Evolutionary conservation across 1,139 yeast genomes (phyloP), one percentile per base, ranked within the genome.

Genomic region (Scheffersomyces lignicola): DNA sequence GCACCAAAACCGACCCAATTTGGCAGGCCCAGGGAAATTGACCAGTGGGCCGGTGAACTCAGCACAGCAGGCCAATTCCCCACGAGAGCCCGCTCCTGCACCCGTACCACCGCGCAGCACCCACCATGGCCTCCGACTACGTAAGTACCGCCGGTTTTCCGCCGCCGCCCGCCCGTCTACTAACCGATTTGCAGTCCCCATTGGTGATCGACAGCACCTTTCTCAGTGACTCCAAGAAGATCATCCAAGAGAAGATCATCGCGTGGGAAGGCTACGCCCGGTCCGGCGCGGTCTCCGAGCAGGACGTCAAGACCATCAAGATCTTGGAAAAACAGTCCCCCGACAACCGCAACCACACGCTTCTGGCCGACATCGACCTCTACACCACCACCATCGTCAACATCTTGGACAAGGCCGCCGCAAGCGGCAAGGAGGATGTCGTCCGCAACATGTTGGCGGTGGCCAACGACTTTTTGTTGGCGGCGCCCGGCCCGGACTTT

Each of bases 231-330:
- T 77, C 85, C 44, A 79, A 87, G 51, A 72, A 76, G 49, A 80
- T 80, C 45, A 81, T 87, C 47, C 74, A 94, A 49, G 84, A 86
- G 42, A 77, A 95, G 46, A 83, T 94, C 22, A 78, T 90, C 41
- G 95, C 96, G 17, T 90, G 97, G 97, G 95, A 86, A 54, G 95
- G 95, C 7, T 80, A 84, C 51, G 81, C 87, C 13, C 75, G 96
- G 42, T 83, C 94, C 9, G 80, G 78, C 33, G 77, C 82, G 32
- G 70, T 90, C 31, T 62, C 80, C 14, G 72, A 72, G 35, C 80
- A 77, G 41, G 89, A 85, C 53, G 88, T 88, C 12, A 73, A 74
- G 42, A 66, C 75, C 34, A 69, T 87, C 53, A 82, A 81, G 56
- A 69, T 75, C 29, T 70, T 86, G 48, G 94, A 84, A 52, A 78